Evolutionary conservation across 495 filamentous ascomycete species (phyloP).

Genomic region (Diplogelasinospora grovesii): DNA sequence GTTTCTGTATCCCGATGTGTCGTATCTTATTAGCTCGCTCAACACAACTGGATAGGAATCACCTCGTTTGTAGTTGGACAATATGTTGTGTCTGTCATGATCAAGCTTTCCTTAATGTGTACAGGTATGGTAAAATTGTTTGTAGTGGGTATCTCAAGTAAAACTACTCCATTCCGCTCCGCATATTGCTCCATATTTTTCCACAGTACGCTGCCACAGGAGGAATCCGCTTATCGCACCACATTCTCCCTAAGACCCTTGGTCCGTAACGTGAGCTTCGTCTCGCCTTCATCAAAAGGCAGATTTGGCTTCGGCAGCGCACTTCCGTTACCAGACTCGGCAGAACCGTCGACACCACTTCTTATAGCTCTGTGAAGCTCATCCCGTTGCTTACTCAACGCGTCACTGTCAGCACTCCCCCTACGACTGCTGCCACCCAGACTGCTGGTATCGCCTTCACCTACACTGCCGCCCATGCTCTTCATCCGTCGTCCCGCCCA

Average conservation of each 20-base stretch:
- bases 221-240: slow-evolving; percentile 16
- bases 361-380: slow-evolving; percentile 29
- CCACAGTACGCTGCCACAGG: no score
- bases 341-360: slow-evolving; percentile 11
- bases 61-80: no score
- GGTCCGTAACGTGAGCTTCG: slow-evolving; percentile 36
- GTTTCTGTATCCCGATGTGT: no score
- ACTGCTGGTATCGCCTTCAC: slow-evolving; percentile 35
- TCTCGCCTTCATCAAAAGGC: slow-evolving; percentile 33
- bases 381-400: slow-evolving; percentile 27
- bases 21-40: no score
- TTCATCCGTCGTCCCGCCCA: slow-evolving; percentile 38
- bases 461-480: slow-evolving; percentile 14
- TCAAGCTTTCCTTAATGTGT: no score
- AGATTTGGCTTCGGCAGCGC: slow-evolving; percentile 17
- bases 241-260: slow-evolving; percentile 44
- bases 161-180: no score
- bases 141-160: no score
- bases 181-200: no score
- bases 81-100: no score
- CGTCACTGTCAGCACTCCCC: slow-evolving; percentile 41
- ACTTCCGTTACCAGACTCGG: slow-evolving; percentile 1
- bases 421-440: slow-evolving; percentile 35
- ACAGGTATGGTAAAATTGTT: no score
- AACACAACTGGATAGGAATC: no score